Conservation (phyloP, 2,329 filamentous ascomycete genomes). For the Ophiostoma angusticollis region DNA sequence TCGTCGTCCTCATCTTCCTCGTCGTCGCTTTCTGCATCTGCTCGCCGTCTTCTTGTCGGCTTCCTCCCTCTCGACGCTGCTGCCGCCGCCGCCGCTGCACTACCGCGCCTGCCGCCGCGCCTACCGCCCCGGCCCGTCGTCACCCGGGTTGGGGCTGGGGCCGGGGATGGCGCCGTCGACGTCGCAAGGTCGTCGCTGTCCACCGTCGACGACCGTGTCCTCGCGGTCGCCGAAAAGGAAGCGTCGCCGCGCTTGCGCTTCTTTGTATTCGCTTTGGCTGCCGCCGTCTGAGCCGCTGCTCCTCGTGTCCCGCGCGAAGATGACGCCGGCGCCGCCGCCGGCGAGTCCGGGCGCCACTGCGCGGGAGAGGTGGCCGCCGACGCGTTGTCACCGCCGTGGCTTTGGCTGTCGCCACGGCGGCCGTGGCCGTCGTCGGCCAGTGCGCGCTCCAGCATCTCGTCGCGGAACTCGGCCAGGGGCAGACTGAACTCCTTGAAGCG, state of each 20-base stretch:
- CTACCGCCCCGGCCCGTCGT: conserved; percentile 7
- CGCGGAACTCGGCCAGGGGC: conserved; percentile 13
- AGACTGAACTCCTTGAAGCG: conserved; percentile 16
- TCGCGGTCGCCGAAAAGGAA: conserved; percentile 1
- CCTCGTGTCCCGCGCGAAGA: not conserved
- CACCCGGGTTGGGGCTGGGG: too few species aligned
- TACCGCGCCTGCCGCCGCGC: conserved; percentile 6
- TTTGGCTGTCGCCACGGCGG: too few species aligned
- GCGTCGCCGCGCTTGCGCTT: conserved; percentile 15
- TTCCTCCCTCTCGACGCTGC: conserved; percentile 1
- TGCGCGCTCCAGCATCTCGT: conserved; percentile 13
- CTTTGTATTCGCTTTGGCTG: not conserved
- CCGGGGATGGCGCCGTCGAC: conserved; percentile 9
- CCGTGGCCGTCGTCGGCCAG: conserved; percentile 6
- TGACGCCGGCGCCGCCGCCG: not conserved
- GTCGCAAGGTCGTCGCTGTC: conserved; percentile 12
- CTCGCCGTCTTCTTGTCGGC: not conserved
- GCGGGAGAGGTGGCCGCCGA: conserved; percentile 13
- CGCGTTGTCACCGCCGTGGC: not conserved
- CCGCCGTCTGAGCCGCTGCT: not conserved
- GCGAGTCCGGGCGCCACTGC: conserved; percentile 13
- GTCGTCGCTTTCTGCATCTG: conserved; percentile 4
- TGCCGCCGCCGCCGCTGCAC: not conserved
- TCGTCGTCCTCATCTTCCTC: conserved; percentile 4
- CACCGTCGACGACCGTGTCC: conserved; percentile 14